Evolutionary conservation across 2,329 filamentous ascomycete species (phyloP), one percentile per base, ranked within the genome.

Genomic region (Colletotrichum viniferum): DNA sequence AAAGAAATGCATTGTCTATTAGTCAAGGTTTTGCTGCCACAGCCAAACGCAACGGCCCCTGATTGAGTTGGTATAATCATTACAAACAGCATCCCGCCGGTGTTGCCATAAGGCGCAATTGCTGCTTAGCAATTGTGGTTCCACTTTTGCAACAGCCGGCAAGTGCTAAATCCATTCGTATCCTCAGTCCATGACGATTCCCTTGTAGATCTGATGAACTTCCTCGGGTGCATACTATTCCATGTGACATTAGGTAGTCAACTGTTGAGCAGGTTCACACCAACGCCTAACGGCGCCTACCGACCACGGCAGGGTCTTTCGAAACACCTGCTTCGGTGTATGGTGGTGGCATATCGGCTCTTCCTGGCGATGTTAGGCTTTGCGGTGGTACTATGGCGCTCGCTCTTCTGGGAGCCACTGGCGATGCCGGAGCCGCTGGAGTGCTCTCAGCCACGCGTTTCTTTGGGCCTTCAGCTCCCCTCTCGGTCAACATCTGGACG

Each of bases 401-500:
- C 32, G 16, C 43, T 67, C 64, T 38, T 60, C 65, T 60, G 3
- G 60, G 12, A 21, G 60, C 60, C 16, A 30, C 18, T 4, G 55
- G 62, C 2, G 24, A 62, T 21, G 55, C 13, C 3, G 62, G 69
- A n/a, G 73, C 55, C 4, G 38, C n/a, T 32, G 62, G 73, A 4
- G 28, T 67, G 8, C 26, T 32, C 16, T 62, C 62, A n/a, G 7
- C 18, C 48, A 26, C 26, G 4, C 48, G 36, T 10, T n/a, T 48
- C 18, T 48, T 58, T 7, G 70, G 74, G 18, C 56, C 74, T 16
- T 71, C 62, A 7, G 76, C 76, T 4, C 76, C 76, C 26, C 65
- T 67, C 12, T 66, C 74, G 6, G 62, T 68, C 32, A 77, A 26
- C 64, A 71, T 38, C 64, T 74, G 62, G 9, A 63, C 55, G 21